phyloP scores from a whole-genome alignment of 2,329 filamentous ascomycete species.

The Xylaria sp. region DNA sequence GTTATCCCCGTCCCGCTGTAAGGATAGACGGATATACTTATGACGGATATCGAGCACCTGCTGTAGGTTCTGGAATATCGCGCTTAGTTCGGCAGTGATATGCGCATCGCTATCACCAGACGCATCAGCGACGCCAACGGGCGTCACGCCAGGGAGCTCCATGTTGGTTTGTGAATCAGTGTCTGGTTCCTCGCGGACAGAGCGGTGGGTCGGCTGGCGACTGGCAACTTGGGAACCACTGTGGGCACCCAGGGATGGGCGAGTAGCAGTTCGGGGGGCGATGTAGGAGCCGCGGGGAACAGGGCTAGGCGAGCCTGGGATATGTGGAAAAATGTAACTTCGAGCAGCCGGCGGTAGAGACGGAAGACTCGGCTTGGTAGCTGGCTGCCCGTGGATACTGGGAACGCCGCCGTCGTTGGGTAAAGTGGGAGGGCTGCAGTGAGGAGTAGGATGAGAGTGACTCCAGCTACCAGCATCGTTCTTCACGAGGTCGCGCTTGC shows the following conservation, averaged over 20 bases:
- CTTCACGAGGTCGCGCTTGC: constrained; percentile 66
- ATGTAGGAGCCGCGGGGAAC: constrained; percentile 30
- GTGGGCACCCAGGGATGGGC: constrained; percentile 38
- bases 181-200: constrained; percentile 22
- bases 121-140: constrained; percentile 67
- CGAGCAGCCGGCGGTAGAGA: constrained; percentile 38
- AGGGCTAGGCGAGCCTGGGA: constrained; percentile 33
- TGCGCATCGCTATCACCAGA: constrained; percentile 76
- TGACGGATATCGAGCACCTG: constrained; percentile 85
- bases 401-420: constrained; percentile 16
- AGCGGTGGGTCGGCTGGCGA: constrained; percentile 22
- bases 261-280: constrained; percentile 42
- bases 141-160: constrained; percentile 61
- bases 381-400: constrained; percentile 26
- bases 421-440: constrained; percentile 52
- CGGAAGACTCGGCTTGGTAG: constrained; percentile 37
- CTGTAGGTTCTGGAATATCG: constrained; percentile 90
- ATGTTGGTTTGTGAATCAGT: constrained; percentile 34
- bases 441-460: constrained; percentile 49
- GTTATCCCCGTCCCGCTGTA: constrained; percentile 83
- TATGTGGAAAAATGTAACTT: constrained; percentile 41
- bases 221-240: constrained; percentile 21
- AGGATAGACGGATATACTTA: constrained; percentile 85
- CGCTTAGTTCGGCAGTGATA: constrained; percentile 80
- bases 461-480: constrained; percentile 45